Evolutionary conservation across 2,329 filamentous ascomycete species (phyloP).

Genomic region (Apiospora sp.): DNA sequence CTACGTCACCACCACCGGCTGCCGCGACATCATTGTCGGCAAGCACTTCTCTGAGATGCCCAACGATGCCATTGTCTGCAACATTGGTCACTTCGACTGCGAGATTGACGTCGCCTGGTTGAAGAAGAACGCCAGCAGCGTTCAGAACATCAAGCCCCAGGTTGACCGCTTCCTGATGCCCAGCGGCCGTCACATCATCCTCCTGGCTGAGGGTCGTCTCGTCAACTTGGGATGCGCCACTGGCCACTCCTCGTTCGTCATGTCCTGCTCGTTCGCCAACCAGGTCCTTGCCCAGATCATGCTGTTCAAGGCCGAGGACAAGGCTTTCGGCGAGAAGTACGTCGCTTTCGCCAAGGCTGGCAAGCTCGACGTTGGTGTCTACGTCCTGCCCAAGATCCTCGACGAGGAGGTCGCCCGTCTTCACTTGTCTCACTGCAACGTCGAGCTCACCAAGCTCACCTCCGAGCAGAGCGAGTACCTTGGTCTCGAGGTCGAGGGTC

Average conservation of each 20-base stretch:
- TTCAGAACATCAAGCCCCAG: conserved; percentile 99
- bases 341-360: conserved; percentile 92
- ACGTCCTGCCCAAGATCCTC: conserved; percentile 97
- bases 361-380: conserved; percentile 91
- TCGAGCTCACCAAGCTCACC: conserved; percentile 88
- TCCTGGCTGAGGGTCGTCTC: conserved; percentile 96
- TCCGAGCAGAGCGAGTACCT: conserved; percentile 94
- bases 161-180: conserved; percentile 97
- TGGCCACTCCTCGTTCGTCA: conserved; percentile 99
- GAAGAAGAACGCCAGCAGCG: conserved; percentile 92
- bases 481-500: conserved; percentile 83
- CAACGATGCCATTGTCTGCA: conserved; percentile 99
- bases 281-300: conserved; percentile 99
- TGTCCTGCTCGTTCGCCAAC: conserved; percentile 99
- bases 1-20: conserved; percentile 98
- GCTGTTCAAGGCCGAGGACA: conserved; percentile 92
- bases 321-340: conserved; percentile 90
- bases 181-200: conserved; percentile 95
- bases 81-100: conserved; percentile 99
- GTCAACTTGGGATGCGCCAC: conserved; percentile 99
- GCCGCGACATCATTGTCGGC: conserved; percentile 95
- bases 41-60: conserved; percentile 94
- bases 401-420: conserved; percentile 98
- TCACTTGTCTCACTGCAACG: conserved; percentile 93
- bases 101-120: conserved; percentile 99